Conservation (phyloP, 106 monocot species). For the Dendrobium chrysotoxum region DNA sequence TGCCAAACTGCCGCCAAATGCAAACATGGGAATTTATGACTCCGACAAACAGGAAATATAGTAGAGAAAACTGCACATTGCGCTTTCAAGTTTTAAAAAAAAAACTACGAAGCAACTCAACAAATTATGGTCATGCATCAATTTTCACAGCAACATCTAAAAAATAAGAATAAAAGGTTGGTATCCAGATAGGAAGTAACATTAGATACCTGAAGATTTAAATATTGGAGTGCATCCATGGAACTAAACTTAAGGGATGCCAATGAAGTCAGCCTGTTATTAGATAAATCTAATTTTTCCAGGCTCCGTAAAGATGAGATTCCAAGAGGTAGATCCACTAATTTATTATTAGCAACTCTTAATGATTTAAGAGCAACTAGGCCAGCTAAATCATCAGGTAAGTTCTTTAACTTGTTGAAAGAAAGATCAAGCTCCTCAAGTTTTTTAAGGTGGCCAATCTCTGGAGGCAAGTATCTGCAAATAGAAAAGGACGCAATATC, state of each 20-base stretch:
- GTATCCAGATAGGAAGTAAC: background rate
- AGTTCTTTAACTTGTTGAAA: constrained; percentile 92
- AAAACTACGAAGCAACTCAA: background rate
- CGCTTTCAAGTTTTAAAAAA: background rate
- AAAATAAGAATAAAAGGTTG: background rate
- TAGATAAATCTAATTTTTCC: constrained; percentile 84
- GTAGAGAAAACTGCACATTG: background rate
- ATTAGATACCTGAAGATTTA: constrained; percentile 78
- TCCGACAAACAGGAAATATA: background rate
- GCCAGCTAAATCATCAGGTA: constrained; percentile 66
- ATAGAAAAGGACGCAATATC: constrained; percentile 1
- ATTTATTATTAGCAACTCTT: constrained; percentile 79
- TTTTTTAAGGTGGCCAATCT: constrained; percentile 71
- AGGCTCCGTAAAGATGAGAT: constrained; percentile 53
- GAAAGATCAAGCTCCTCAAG: constrained; percentile 95
- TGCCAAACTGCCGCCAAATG: too few species aligned
- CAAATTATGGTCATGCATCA: background rate
- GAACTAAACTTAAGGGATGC: constrained; percentile 49
- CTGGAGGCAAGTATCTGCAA: constrained; percentile 81
- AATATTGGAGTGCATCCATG: constrained; percentile 52
- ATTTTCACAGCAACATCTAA: constrained; percentile 8
- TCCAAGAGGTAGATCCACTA: constrained; percentile 70
- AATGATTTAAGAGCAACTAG: constrained; percentile 60
- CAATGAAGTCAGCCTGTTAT: constrained; percentile 74
- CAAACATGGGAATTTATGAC: background rate